Evolutionary conservation across 2,329 filamentous ascomycete genomes (phyloP).

Genomic region (Cadophora luteo-olivacea): DNA sequence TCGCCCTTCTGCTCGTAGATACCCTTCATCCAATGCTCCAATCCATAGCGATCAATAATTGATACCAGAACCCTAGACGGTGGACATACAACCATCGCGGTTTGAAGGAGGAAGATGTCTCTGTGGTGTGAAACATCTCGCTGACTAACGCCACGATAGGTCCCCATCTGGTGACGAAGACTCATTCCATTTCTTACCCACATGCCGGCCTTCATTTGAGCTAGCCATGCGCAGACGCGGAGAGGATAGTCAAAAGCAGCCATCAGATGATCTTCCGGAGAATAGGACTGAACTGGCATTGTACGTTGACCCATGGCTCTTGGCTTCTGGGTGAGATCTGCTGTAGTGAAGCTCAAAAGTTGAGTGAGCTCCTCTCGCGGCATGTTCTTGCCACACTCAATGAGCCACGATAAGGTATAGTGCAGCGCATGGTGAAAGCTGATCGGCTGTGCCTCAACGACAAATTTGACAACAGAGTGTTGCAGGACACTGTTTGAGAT

Average conservation of each 20-base stretch:
- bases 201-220: constrained; percentile 98
- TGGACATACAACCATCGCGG: constrained; percentile 85
- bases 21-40: constrained; percentile 86
- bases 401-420: constrained; percentile 94
- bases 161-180: constrained; percentile 90
- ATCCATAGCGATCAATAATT: constrained; percentile 89
- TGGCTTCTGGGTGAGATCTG: constrained; percentile 71
- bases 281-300: constrained; percentile 63
- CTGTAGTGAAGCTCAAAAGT: constrained; percentile 74
- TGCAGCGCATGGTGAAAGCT: constrained; percentile 98
- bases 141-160: constrained; percentile 87
- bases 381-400: constrained; percentile 86
- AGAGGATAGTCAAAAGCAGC: constrained; percentile 92
- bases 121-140: constrained; percentile 93
- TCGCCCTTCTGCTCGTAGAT: constrained; percentile 75
- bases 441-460: constrained; percentile 87
- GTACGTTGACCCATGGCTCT: constrained; percentile 63
- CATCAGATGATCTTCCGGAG: constrained; percentile 80
- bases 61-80: constrained; percentile 84
- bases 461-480: constrained; percentile 81
- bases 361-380: constrained; percentile 68
- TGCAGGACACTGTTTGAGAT: constrained; percentile 38
- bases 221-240: constrained; percentile 92
- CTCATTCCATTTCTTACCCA: constrained; percentile 99
- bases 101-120: constrained; percentile 93